Evolutionary conservation across 176 grass and related monocot genomes (phyloP).

Genomic region (Aegilops bicornis): DNA sequence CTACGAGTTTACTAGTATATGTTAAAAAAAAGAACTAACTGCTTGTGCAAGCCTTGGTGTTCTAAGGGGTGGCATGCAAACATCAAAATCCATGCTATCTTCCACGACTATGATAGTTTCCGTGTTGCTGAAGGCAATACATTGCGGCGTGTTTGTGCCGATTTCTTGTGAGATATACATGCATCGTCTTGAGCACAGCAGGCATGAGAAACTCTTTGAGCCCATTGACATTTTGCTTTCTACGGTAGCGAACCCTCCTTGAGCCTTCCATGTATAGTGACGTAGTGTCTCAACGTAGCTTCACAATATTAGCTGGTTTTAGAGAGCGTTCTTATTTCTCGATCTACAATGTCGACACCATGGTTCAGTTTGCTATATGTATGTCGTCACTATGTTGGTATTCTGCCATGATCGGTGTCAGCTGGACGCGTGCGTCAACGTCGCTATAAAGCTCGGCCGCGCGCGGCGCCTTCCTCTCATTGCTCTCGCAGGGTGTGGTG

Average conservation of each 20-base stretch:
- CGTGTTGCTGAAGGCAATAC: background rate
- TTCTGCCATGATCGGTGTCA: background rate
- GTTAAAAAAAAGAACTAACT: too few relatives aligned
- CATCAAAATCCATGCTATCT: too few relatives aligned
- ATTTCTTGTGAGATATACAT: background rate
- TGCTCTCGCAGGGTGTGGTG: background rate
- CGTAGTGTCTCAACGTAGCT: background rate
- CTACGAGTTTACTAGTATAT: too few relatives aligned
- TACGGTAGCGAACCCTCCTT: background rate
- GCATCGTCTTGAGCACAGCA: background rate
- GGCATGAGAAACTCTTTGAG: background rate
- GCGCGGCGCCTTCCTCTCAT: background rate
- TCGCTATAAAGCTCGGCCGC: background rate
- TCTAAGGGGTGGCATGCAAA: too few relatives aligned
- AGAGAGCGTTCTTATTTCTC: too few relatives aligned
- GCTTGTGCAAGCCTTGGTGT: too few relatives aligned
- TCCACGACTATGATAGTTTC: background rate
- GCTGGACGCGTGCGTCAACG: background rate
- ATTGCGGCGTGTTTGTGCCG: background rate
- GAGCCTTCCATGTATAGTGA: background rate
- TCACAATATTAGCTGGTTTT: too few relatives aligned
- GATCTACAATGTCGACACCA: background rate
- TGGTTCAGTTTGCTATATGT: background rate
- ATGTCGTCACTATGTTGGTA: background rate
- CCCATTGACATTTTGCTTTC: background rate